Evolutionary conservation across 2,329 filamentous ascomycete species (phyloP).

Genomic region (Graphium sp.): DNA sequence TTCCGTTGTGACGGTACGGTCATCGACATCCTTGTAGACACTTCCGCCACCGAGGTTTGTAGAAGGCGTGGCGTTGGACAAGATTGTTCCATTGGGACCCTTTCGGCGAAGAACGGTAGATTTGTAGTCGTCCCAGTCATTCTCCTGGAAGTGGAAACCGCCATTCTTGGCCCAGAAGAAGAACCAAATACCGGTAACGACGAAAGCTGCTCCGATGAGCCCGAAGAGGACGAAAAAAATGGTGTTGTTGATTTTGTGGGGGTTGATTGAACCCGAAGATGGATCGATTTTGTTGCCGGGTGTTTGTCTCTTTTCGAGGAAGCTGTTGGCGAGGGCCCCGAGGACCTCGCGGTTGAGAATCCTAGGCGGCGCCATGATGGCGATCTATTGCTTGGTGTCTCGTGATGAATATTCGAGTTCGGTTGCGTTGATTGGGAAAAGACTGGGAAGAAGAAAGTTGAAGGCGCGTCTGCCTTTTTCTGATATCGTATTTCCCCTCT

Average conservation of each 20-base stretch:
- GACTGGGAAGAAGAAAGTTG: neutral
- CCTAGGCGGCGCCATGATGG: slow-evolving; percentile 2
- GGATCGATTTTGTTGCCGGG: slow-evolving; percentile 20
- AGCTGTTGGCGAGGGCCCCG: slow-evolving; percentile 22
- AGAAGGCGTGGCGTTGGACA: slow-evolving; percentile 66
- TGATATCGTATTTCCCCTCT: no score
- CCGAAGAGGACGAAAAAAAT: slow-evolving; percentile 78
- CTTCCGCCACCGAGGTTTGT: slow-evolving; percentile 80
- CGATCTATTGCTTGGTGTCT: neutral
- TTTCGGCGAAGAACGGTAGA: slow-evolving; percentile 78
- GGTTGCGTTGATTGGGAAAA: neutral
- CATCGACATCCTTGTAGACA: slow-evolving; percentile 58
- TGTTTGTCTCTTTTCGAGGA: slow-evolving; percentile 17
- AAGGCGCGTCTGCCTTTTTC: no score
- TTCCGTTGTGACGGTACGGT: slow-evolving; percentile 27
- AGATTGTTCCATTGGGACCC: slow-evolving; percentile 73
- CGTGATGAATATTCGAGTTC: slow-evolving; percentile 1
- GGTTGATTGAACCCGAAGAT: slow-evolving; percentile 29
- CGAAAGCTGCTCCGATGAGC: slow-evolving; percentile 61
- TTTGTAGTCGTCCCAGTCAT: slow-evolving; percentile 98
- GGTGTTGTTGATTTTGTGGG: slow-evolving; percentile 42
- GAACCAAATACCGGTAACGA: slow-evolving; percentile 75
- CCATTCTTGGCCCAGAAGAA: slow-evolving; percentile 98
- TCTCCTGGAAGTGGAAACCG: slow-evolving; percentile 70
- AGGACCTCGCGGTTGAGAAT: slow-evolving; percentile 16